Percentiles rank a stretch among this genome's conserved stretches.
phyloP scores from a whole-genome alignment of 208 protist species.

The Jaenimonas drosophilae region DNA sequence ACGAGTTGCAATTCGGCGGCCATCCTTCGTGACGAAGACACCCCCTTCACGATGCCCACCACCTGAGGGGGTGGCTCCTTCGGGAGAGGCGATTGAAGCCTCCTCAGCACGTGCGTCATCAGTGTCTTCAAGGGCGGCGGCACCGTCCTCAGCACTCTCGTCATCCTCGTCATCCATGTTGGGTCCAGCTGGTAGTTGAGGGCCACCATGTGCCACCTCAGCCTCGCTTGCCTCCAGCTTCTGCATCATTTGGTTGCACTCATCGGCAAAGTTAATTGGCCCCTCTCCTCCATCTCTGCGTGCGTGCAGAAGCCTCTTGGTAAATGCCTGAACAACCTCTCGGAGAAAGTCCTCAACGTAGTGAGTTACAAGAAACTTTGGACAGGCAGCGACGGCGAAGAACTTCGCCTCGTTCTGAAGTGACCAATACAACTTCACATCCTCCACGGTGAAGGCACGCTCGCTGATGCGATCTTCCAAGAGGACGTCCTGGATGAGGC shows the following conservation, averaged over 20 bases:
- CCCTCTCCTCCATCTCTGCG: too few species aligned
- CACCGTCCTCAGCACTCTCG: not conserved
- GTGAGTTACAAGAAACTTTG: constrained; percentile 77
- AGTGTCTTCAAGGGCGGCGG: not conserved
- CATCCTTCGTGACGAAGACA: constrained; percentile 46
- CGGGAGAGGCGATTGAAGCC: not conserved
- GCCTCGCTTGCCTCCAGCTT: constrained; percentile 45
- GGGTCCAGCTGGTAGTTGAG: not conserved
- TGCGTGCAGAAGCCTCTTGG: constrained; percentile 34
- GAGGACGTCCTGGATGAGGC: constrained; percentile 88
- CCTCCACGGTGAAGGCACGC: constrained; percentile 44
- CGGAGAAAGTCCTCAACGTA: constrained; percentile 87
- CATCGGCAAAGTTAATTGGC: constrained; percentile 24
- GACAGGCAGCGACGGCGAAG: constrained; percentile 90
- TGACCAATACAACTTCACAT: constrained; percentile 89
- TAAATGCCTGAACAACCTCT: constrained; percentile 67
- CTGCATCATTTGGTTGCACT: constrained; percentile 27
- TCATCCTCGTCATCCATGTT: constrained; percentile 9
- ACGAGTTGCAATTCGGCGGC: constrained; percentile 38
- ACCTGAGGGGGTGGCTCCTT: not conserved
- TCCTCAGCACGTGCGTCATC: constrained; percentile 8
- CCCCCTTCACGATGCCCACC: constrained; percentile 10
- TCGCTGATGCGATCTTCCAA: constrained; percentile 88
- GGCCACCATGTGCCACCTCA: too few species aligned
- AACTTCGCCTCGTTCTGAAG: constrained; percentile 91